These are phyloP conservation scores for Erodium chrysanthum DNA, from an alignment of 441 rosid genomes.

Conservation along the genomic window DNA sequence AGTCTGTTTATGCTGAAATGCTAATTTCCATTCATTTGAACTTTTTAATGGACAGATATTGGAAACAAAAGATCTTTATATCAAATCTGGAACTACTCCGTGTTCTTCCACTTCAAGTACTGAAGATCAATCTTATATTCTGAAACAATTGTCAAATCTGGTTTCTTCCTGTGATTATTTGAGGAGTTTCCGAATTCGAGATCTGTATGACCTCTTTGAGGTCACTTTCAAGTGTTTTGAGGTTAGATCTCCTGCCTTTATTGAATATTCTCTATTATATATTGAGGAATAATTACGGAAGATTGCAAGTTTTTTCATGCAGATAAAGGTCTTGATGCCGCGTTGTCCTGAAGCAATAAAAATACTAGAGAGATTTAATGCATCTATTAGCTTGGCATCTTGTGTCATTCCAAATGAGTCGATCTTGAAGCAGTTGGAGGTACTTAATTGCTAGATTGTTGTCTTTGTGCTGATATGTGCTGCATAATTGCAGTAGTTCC, in stretches of 20 bases:
- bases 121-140: slow-evolving; percentile 29
- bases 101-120: slow-evolving; percentile 27
- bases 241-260: slow-evolving; percentile 32
- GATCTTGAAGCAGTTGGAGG: slow-evolving; percentile 67
- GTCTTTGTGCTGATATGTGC: neutral
- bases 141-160: slow-evolving; percentile 30
- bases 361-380: slow-evolving; percentile 52
- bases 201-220: slow-evolving; percentile 53
- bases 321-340: slow-evolving; percentile 44
- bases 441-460: slow-evolving; percentile 24
- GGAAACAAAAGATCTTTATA: slow-evolving; percentile 38
- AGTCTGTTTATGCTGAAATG: slow-evolving; percentile 8
- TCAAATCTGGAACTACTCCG: slow-evolving; percentile 32
- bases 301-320: slow-evolving; percentile 27
- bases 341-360: slow-evolving; percentile 30
- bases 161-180: slow-evolving; percentile 22
- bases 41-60: slow-evolving; percentile 42
- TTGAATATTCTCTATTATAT: slow-evolving; percentile 15
- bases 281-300: slow-evolving; percentile 18
- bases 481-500: neutral
- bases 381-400: slow-evolving; percentile 37
- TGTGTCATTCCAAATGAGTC: slow-evolving; percentile 66
- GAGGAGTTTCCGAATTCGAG: slow-evolving; percentile 31
- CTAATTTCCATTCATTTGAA: slow-evolving; percentile 13
- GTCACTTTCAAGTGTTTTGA: slow-evolving; percentile 45